These are phyloP conservation scores for Gossypium sturtianum DNA, from an alignment of 345 rosid species.

Conservation along the genomic window DNA sequence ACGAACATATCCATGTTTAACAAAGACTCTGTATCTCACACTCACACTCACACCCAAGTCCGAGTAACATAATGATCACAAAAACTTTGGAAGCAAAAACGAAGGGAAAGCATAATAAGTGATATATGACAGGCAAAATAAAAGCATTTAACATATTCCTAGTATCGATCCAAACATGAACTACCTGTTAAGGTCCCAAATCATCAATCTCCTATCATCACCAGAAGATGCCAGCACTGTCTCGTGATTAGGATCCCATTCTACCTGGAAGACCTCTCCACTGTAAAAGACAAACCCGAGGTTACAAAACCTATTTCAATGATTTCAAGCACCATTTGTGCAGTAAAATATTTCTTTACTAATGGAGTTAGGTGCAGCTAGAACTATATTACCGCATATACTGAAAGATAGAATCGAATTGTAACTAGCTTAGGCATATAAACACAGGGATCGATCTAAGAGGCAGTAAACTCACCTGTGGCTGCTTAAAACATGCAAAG, in stretches of 20 bases:
- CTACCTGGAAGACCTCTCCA: slow-evolving; percentile 92
- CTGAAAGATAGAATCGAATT: neutral
- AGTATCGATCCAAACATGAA: neutral
- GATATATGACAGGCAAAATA: neutral
- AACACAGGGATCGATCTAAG: neutral
- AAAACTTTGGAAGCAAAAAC: neutral
- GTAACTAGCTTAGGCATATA: neutral
- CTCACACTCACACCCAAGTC: neutral
- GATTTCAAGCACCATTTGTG: neutral
- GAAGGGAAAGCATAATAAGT: neutral
- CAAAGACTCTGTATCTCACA: too few species aligned
- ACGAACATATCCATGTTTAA: too few species aligned
- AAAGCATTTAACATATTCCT: neutral
- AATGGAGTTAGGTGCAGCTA: neutral
- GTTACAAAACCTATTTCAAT: slow-evolving; percentile 10
- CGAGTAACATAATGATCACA: neutral
- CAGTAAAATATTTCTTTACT: neutral
- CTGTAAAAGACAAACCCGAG: slow-evolving; percentile 32
- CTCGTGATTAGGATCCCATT: slow-evolving; percentile 97
- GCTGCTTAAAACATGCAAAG: slow-evolving; percentile 66
- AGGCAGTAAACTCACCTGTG: slow-evolving; percentile 47
- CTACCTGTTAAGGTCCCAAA: slow-evolving; percentile 96
- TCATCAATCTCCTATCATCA: slow-evolving; percentile 83
- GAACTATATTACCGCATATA: neutral
- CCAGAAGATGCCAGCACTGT: slow-evolving; percentile 89